Conservation (phyloP, 768 basidiomycete species). For the Podaxis carcinomalis region DNA sequence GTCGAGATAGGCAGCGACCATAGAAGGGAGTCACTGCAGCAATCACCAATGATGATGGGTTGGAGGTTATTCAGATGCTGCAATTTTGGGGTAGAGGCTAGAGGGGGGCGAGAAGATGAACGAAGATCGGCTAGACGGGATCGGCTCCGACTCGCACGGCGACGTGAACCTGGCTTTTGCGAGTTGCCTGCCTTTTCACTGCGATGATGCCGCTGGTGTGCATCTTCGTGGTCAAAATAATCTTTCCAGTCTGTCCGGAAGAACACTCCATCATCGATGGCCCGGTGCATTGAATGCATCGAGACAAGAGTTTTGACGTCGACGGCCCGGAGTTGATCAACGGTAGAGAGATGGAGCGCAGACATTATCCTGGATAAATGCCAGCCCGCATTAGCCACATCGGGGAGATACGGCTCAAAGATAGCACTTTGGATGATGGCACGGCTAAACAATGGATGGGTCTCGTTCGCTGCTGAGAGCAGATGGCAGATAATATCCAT, state of each 20-base stretch:
- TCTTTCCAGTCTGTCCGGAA: conserved; percentile 59
- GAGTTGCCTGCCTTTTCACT: conserved; percentile 4
- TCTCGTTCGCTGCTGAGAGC: conserved; percentile 58
- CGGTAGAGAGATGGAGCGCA: conserved; percentile 44
- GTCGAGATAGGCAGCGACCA: conserved; percentile 57
- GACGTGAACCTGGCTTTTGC: not conserved
- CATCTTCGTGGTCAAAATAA: conserved; percentile 33
- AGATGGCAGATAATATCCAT: conserved; percentile 61
- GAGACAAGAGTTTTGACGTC: conserved; percentile 53
- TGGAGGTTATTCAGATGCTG: conserved; percentile 38
- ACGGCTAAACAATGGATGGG: conserved; percentile 60
- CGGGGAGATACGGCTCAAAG: conserved; percentile 58
- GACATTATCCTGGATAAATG: conserved; percentile 63
- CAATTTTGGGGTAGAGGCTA: conserved; percentile 12
- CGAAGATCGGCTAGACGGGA: conserved; percentile 14
- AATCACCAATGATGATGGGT: conserved; percentile 75
- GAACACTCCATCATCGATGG: conserved; percentile 67
- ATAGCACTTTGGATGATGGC: conserved; percentile 74
- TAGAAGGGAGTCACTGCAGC: conserved; percentile 55
- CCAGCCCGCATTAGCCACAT: conserved; percentile 57
- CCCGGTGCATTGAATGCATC: conserved; percentile 47
- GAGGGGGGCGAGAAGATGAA: conserved; percentile 12
- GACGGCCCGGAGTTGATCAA: conserved; percentile 61
- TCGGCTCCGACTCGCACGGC: conserved; percentile 16
- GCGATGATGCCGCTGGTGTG: conserved; percentile 5